These are phyloP conservation scores for Paralagenidium karlingii DNA, from an alignment of 352 stramenopile genomes.

Conservation along the genomic window DNA sequence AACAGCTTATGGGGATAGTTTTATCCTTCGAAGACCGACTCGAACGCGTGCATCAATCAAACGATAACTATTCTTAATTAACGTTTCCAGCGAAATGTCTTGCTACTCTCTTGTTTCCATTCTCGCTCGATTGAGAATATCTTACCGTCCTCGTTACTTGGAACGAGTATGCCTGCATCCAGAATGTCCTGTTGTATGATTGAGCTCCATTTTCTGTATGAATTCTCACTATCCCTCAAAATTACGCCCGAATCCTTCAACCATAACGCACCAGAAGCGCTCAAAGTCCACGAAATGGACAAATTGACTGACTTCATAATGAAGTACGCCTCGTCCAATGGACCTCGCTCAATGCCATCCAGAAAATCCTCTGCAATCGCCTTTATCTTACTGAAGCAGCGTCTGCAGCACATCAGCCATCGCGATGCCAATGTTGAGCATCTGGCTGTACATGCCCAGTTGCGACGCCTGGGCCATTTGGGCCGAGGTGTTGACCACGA, in stretches of 20 bases:
- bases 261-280: slow-evolving; percentile 2
- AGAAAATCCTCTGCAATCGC: too few species aligned
- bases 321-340: too few species aligned
- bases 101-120: slow-evolving; percentile 3
- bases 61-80: neutral
- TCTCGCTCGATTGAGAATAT: neutral
- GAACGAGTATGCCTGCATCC: slow-evolving; percentile 3
- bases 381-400: too few species aligned
- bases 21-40: slow-evolving; percentile 7
- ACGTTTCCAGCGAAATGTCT: slow-evolving; percentile 2
- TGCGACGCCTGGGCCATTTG: slow-evolving; percentile 63
- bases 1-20: slow-evolving; percentile 12
- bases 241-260: slow-evolving; percentile 3
- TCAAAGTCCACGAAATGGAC: neutral
- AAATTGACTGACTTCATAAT: neutral
- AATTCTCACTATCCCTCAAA: slow-evolving; percentile 5
- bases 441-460: slow-evolving; percentile 66
- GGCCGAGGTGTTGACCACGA: slow-evolving; percentile 53
- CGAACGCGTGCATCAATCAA: slow-evolving; percentile 4
- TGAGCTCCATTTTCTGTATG: slow-evolving; percentile 6
- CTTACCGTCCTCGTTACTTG: slow-evolving; percentile 4
- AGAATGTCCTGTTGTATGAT: slow-evolving; percentile 5
- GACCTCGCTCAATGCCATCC: too few species aligned
- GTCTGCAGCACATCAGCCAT: slow-evolving; percentile 58
- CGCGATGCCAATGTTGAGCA: slow-evolving; percentile 68